Evolutionary conservation across 441 rosid genomes (phyloP), one percentile per base, ranked within the genome.

Genomic region (Brassica balearica): DNA sequence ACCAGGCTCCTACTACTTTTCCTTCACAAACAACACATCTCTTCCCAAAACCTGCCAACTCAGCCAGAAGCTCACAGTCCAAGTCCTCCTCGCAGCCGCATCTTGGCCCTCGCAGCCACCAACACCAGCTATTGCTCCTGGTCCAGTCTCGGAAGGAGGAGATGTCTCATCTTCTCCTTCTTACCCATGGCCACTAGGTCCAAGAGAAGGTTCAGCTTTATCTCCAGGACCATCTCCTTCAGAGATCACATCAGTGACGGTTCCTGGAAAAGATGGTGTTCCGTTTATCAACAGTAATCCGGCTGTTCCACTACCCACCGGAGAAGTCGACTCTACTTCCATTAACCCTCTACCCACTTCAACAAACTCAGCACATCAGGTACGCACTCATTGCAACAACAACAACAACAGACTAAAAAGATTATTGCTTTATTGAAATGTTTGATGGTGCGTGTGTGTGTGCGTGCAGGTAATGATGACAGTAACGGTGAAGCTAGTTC

Each of bases 241-340:
- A 15, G 80, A 77, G 51, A 72, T 62, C 23, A 85, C 85, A 0
- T 83, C 79, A 12, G 77, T 82, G 63, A 63, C 82, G 4, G 82
- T 76, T 68, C 94, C 97, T 0, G 93, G 86, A 14, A 92, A 89
- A 84, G 88, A 87, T 0, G 93, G 91, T 34, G 86, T 91, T 12
- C 97, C 97, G 3, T 95, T 95, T 53, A 95, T 93, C 17, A 90
- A 86, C 56, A 95, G 99, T 69, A 95, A 91, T 65, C 97, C 99
- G 0, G 98, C 98, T 0, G 97, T 95, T 81, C 97, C 99, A 36
- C 79, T 95, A 82, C 99, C 99, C 2, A 95, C 97, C 14, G 99
- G 88, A 61, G 99, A 93, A 84, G 90, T 91, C 8, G 99, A 95
- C 69, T 90, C 98, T 19, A 89, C 98, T 71, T 90, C 97, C 53